These are phyloP conservation scores for Saccharomycopsis sp. DNA, from an alignment of 805 yeast genomes.

Conservation along the genomic window DNA sequence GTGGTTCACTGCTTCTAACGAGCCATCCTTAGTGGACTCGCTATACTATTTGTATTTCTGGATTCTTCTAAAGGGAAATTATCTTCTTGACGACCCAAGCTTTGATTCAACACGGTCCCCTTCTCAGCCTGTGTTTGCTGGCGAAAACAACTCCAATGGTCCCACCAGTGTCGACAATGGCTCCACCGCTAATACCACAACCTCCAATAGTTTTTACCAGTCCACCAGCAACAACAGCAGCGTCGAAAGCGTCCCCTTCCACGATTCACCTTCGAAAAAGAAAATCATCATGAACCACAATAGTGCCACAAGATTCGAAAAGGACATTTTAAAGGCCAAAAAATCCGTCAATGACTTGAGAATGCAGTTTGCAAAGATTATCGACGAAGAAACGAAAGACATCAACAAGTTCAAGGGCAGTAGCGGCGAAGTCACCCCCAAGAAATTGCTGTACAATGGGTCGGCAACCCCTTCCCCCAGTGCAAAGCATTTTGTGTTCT, in stretches of 20 bases:
- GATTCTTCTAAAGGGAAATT: conserved; percentile 18
- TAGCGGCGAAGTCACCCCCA: neutral
- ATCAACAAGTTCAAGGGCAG: neutral
- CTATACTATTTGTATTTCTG: conserved; percentile 20
- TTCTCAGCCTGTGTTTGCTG: neutral
- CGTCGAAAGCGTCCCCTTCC: neutral
- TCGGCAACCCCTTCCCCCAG: neutral
- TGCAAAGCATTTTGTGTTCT: neutral
- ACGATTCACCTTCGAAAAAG: conserved; percentile 11
- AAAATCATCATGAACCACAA: conserved; percentile 17
- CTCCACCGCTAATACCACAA: neutral
- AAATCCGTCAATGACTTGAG: conserved; percentile 18
- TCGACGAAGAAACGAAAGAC: conserved; percentile 15
- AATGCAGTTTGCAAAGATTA: conserved; percentile 18
- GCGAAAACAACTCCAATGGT: conserved; percentile 1
- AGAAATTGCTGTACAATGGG: neutral
- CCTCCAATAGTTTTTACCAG: neutral
- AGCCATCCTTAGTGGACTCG: conserved; percentile 17
- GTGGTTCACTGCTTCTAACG: conserved; percentile 19
- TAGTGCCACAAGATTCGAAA: conserved; percentile 20
- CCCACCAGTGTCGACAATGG: neutral
- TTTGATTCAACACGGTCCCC: neutral
- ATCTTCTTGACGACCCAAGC: conserved; percentile 13
- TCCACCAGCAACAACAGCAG: conserved; percentile 3
- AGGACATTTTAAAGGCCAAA: conserved; percentile 20